phyloP scores from a whole-genome alignment of 2,329 filamentous ascomycete species.

The Lachnellula arida region DNA sequence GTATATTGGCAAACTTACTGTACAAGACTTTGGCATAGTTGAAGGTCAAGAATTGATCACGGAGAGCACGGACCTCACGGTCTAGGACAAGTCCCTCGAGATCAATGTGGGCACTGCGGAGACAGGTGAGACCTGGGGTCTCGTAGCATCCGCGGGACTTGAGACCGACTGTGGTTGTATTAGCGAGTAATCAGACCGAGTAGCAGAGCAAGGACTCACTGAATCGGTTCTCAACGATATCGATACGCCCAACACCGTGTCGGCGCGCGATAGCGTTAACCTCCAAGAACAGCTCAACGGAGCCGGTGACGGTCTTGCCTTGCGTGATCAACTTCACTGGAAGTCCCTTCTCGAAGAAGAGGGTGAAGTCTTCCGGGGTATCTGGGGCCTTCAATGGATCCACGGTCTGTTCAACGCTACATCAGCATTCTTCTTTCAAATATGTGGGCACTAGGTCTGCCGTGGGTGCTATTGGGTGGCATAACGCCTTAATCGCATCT shows the following conservation, averaged over 20 bases:
- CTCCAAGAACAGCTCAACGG: conserved; percentile 66
- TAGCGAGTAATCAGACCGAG: neutral
- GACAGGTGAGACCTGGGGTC: conserved; percentile 31
- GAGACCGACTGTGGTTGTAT: conserved; percentile 49
- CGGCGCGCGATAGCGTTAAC: conserved; percentile 67
- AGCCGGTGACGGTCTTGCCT: conserved; percentile 60
- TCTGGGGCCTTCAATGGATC: conserved; percentile 68
- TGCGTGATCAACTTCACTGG: conserved; percentile 59
- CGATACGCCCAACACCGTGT: conserved; percentile 73
- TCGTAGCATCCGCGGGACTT: conserved; percentile 83
- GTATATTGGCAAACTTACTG: conserved; percentile 30
- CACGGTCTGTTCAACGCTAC: conserved; percentile 39
- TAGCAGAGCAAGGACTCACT: conserved; percentile 26
- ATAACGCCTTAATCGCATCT: neutral
- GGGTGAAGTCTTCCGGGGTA: conserved; percentile 63
- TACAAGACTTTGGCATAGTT: conserved; percentile 55
- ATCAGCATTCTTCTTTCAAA: neutral
- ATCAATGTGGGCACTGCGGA: conserved; percentile 42
- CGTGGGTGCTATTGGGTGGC: neutral
- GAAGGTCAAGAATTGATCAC: conserved; percentile 66
- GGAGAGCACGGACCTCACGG: conserved; percentile 61
- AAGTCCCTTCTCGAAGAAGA: conserved; percentile 71
- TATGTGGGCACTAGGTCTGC: neutral
- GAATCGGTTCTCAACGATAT: conserved; percentile 80
- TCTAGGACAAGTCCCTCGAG: conserved; percentile 65